phyloP scores from a whole-genome alignment of 768 basidiomycete species.

The Serendipita indica region DNA sequence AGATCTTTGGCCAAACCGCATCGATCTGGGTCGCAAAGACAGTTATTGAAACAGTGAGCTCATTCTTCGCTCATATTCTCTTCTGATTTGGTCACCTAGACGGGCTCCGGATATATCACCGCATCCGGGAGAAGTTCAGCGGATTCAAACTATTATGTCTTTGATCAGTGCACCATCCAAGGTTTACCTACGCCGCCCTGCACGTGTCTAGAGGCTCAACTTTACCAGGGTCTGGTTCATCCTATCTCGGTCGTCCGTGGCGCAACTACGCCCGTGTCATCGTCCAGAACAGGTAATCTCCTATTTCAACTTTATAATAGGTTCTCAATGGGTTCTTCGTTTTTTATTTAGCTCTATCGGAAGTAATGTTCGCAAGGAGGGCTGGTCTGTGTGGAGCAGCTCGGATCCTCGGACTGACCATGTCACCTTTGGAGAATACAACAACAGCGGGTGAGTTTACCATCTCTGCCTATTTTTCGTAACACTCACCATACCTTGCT shows the following conservation, averaged over 20 bases:
- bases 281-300: background rate
- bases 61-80: background rate
- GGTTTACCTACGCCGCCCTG: background rate
- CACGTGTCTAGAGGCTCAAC: background rate
- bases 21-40: conserved; percentile 8
- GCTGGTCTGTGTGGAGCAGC: conserved; percentile 20
- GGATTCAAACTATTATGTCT: background rate
- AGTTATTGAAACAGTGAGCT: background rate
- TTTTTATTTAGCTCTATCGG: background rate
- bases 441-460: background rate
- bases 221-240: background rate
- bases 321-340: background rate
- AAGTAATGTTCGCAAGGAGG: conserved; percentile 14
- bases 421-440: conserved; percentile 20
- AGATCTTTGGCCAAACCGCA: conserved; percentile 8
- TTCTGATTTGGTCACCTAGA: background rate
- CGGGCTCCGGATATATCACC: conserved; percentile 2
- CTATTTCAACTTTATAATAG: background rate
- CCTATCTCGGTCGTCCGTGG: conserved; percentile 2
- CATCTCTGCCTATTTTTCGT: too few species aligned
- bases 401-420: conserved; percentile 21
- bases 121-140: conserved; percentile 4
- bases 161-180: conserved; percentile 4
- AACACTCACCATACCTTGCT: background rate
- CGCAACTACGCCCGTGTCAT: conserved; percentile 8